Conservation (phyloP, 2,329 filamentous ascomycete species). For the Colletotrichum sp. region DNA sequence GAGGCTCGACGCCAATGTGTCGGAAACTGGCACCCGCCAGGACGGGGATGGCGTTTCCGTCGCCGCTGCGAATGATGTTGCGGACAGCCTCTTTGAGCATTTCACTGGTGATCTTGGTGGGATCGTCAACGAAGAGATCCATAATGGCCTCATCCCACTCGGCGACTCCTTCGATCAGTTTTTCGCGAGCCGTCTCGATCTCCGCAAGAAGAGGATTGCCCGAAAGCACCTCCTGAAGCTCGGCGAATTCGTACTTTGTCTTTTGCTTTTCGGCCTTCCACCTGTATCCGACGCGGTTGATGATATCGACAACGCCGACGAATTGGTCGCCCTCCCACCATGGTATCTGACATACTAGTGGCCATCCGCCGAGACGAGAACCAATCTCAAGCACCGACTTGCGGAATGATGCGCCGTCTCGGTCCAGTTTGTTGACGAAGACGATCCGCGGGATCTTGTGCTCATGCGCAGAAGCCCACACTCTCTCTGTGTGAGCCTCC, state of each 20-base stretch:
- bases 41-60: slow-evolving; percentile 80
- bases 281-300: slow-evolving; percentile 75
- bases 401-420: slow-evolving; percentile 80
- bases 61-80: slow-evolving; percentile 69
- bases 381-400: slow-evolving; percentile 87
- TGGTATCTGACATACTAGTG: slow-evolving; percentile 91
- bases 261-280: slow-evolving; percentile 61
- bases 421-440: slow-evolving; percentile 81
- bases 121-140: slow-evolving; percentile 80
- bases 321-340: slow-evolving; percentile 89
- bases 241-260: slow-evolving; percentile 30
- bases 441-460: slow-evolving; percentile 84
- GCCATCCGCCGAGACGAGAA: slow-evolving; percentile 79
- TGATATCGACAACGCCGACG: slow-evolving; percentile 82
- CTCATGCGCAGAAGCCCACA: slow-evolving; percentile 88
- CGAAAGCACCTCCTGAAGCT: slow-evolving; percentile 36
- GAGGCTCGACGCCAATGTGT: slow-evolving; percentile 91
- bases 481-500: slow-evolving; percentile 95
- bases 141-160: slow-evolving; percentile 89
- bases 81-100: slow-evolving; percentile 78
- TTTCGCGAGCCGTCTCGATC: slow-evolving; percentile 75
- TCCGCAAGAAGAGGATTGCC: slow-evolving; percentile 65
- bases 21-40: slow-evolving; percentile 93
- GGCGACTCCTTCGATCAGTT: slow-evolving; percentile 82
- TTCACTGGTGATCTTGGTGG: slow-evolving; percentile 73